Percentiles rank a stretch among this genome's conserved stretches.
Conservation (phyloP, 371 early-diverging fungal species). For the Capillidium heterosporum region DNA sequence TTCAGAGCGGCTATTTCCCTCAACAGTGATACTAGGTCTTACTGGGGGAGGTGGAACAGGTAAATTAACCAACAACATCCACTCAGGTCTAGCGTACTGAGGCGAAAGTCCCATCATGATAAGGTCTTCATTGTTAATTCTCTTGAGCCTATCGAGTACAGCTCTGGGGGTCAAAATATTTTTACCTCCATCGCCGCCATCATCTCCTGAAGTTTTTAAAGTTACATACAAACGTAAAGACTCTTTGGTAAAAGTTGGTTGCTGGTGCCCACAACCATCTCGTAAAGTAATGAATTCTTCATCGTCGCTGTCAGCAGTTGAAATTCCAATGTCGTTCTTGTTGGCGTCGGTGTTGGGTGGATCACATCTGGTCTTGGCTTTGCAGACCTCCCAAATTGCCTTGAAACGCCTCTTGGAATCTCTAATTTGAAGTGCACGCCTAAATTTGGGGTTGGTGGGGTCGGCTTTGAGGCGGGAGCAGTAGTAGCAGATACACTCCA, state of each 20-base stretch:
- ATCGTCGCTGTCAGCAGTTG: slow-evolving; percentile 2
- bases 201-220: slow-evolving; percentile 28
- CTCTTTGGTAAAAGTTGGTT: slow-evolving; percentile 83
- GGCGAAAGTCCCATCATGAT: slow-evolving; percentile 80
- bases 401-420: slow-evolving; percentile 65
- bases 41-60: slow-evolving; percentile 98
- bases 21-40: slow-evolving; percentile 96
- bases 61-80: slow-evolving; percentile 92
- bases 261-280: slow-evolving; percentile 88
- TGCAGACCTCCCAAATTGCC: slow-evolving; percentile 87
- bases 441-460: slow-evolving; percentile 50
- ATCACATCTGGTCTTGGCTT: slow-evolving; percentile 65
- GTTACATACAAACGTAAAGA: slow-evolving; percentile 71
- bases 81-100: slow-evolving; percentile 93
- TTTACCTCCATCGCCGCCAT: slow-evolving; percentile 39
- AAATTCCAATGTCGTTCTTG: slow-evolving; percentile 8
- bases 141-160: slow-evolving; percentile 76
- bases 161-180: slow-evolving; percentile 62
- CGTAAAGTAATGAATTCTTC: slow-evolving; percentile 21
- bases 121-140: slow-evolving; percentile 83
- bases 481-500: slow-evolving; percentile 96
- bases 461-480: slow-evolving; percentile 95
- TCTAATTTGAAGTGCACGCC: slow-evolving; percentile 40
- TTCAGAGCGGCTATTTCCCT: slow-evolving; percentile 83
- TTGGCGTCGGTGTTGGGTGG: too few relatives aligned